Conservation (phyloP, 768 basidiomycete genomes). For the Russula foetens region DNA sequence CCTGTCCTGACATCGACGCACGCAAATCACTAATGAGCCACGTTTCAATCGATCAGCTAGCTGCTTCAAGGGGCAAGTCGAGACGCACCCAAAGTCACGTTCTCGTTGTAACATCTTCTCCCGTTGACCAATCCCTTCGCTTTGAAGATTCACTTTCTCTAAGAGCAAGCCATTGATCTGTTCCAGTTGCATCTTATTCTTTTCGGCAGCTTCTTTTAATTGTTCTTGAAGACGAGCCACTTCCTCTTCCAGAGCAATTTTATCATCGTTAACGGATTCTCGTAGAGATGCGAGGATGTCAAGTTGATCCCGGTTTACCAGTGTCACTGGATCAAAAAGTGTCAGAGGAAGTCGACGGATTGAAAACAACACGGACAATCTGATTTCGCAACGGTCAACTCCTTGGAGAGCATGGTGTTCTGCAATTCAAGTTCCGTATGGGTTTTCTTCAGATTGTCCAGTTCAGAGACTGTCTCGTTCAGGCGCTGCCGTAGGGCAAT, state of each 20-base stretch:
- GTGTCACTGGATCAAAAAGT: conserved; percentile 50
- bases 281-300: conserved; percentile 82
- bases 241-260: conserved; percentile 63
- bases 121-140: conserved; percentile 82
- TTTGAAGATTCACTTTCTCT: conserved; percentile 88
- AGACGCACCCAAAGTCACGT: conserved; percentile 67
- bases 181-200: conserved; percentile 86
- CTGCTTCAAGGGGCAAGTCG: background rate
- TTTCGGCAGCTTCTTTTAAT: conserved; percentile 66
- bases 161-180: conserved; percentile 78
- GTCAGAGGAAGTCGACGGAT: conserved; percentile 3
- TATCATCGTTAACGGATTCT: conserved; percentile 86
- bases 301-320: conserved; percentile 90
- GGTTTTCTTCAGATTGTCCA: conserved; percentile 60
- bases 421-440: conserved; percentile 66
- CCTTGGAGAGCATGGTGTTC: conserved; percentile 50
- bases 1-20: conserved; percentile 66
- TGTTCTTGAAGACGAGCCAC: conserved; percentile 54
- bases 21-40: conserved; percentile 54
- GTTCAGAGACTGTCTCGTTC: conserved; percentile 79
- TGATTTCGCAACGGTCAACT: conserved; percentile 78
- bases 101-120: conserved; percentile 84
- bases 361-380: conserved; percentile 48
- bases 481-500: conserved; percentile 83
- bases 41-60: background rate